Evolutionary conservation across 345 rosid species (phyloP), one percentile per base, ranked within the genome.

Genomic region (Clarkia xantiana): DNA sequence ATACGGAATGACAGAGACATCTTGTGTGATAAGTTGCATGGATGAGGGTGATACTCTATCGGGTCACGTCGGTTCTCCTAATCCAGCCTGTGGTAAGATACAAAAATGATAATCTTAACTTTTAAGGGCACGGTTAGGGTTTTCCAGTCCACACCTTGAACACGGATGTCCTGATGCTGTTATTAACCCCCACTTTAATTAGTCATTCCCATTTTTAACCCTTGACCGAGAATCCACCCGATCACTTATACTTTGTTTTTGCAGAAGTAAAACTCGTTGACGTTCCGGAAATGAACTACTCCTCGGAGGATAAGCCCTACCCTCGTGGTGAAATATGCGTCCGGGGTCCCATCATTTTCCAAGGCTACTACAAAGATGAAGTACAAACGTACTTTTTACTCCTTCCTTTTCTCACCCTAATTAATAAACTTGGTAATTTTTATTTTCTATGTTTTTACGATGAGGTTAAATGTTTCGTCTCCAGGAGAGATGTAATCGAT

Each of bases 271-370:
- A 85, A 64, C 86, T 85, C 29, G 77, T 85, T 59, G 97, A 89
- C 56, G 90, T 85, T 71, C 94, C 85, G 11, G 95, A 89, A 72
- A 89, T 89, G 97, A 85, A 89, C 55, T 85, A 85, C 70, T 82
- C 82, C 44, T 78, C 94, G 3, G 84, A 85, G 9, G 87, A 89
- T 70, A 77, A 80, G 63, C 97, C 97, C 14, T 57, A 80, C 78
- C 94, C 97, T 47, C 85, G 87, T 62, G 97, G 97, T 36, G 94
- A 89, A 67, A 80, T 85, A 44, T 89, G 97, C 60, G 85, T 85
- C 53, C 71, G 95, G 67, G 97, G 97, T 56, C 89, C 94, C 40
- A 82, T 53, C 62, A 61, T 85, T 51, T 89, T 89, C 64, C 78
- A 67, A 58, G 94, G 97, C 74, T 85, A 85, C 74, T 79, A 78